Base-by-base conservation (phyloP, 805 yeast genomes). In the Starmerella khaoyaiensis region DNA sequence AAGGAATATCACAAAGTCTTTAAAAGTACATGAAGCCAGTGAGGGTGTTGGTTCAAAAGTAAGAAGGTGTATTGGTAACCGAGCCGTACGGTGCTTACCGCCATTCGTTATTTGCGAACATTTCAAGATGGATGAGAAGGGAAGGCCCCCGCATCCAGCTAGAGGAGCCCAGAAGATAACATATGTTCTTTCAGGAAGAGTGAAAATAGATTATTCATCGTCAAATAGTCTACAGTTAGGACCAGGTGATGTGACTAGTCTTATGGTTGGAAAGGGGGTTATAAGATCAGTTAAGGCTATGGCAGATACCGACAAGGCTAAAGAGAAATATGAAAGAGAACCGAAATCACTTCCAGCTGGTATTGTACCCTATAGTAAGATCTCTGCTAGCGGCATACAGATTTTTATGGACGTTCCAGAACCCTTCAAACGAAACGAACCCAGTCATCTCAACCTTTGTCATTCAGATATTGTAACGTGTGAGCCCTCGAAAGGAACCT, bases 221-320 rank as follows among this genome's bases (percentile, higher is more conserved):
- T 22, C 28, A 12, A 46, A 45, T 33, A 36, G 30, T 10, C 24
- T 45, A 8, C 43, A 40, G 35, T 43, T 47, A 15, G 46, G 40
- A 4, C 37, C 48, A 7, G 49, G 46, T 18, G 51, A 49, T 24
- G 39, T 47, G 10, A 24, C 45, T 5, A 41, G 47, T 32, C 40
- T 41, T 15, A 49, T 47, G 51, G 47, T 46, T 4, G 53, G 53
- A 15, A 40, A 42, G 7, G 52, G 52, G 4, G 50, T 44, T 11
- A 31, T 39, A 15, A 32, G 47, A 2, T 35, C 47, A 12, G 21
- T 33, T 4, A 17, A 23, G 18, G 47, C 49, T 11, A 21, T 32
- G 6, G 19, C 25, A 23, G 25, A 29, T 15, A 11, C 25, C 8
- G 25, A 7, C 14, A 23, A n/a, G 33, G 8, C 24, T n/a, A 28